Conservation (phyloP, 2,329 filamentous ascomycete genomes). For the Cordyceps tenuipes region DNA sequence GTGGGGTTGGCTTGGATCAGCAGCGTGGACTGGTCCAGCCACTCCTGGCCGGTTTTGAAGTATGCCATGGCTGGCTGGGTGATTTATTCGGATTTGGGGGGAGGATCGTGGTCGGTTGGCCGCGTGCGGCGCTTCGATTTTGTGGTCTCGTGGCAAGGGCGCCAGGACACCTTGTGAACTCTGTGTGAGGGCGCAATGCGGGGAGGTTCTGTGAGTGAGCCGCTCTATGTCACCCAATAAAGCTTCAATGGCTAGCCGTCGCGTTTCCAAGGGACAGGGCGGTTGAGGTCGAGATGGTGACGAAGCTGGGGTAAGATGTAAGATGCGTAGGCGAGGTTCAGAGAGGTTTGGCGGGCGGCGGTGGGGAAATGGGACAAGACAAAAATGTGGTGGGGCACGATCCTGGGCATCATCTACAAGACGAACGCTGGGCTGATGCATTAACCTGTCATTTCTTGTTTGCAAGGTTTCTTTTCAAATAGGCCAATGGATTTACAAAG, state of each 20-base stretch:
- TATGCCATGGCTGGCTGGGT: conserved; percentile 56
- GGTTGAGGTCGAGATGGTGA: background rate
- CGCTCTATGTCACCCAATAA: background rate
- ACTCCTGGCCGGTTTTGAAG: conserved; percentile 76
- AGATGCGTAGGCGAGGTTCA: background rate
- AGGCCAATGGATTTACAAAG: background rate
- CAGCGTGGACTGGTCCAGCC: conserved; percentile 79
- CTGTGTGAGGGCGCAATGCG: background rate
- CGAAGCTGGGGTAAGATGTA: conserved; percentile 6
- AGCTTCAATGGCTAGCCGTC: background rate
- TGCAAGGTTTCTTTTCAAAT: background rate
- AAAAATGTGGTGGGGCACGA: conserved; percentile 7
- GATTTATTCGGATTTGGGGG: background rate
- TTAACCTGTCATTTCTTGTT: background rate
- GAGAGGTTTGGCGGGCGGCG: background rate
- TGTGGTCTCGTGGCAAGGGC: background rate
- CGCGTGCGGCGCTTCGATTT: background rate
- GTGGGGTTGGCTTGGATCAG: conserved; percentile 79
- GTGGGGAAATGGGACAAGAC: background rate
- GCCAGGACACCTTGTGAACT: background rate
- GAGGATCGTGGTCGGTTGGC: background rate
- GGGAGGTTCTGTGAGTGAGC: background rate
- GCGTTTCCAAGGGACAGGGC: background rate
- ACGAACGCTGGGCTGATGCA: background rate
- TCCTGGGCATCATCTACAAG: background rate